These are phyloP conservation scores for Flaveria floridana DNA, from an alignment of 140 eudicot species.

Conservation along the genomic window DNA sequence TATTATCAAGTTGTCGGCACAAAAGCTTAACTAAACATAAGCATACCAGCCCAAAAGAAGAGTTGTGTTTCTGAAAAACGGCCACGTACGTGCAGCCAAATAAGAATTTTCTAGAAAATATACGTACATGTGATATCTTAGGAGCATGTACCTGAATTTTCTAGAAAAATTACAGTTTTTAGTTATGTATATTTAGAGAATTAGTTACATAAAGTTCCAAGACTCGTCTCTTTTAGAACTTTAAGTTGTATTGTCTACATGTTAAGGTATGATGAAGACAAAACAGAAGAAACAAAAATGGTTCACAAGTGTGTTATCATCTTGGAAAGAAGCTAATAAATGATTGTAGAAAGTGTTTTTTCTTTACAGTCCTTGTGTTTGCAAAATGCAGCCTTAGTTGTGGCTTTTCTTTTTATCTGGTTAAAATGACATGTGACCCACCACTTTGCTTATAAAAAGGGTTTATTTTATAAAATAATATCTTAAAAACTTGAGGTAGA, in stretches of 20 bases:
- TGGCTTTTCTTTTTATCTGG: background rate
- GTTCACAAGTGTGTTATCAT: slow-evolving; percentile 37
- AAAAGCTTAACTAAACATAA: slow-evolving; percentile 23
- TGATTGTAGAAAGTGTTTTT: slow-evolving; percentile 30
- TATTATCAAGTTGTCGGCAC: slow-evolving; percentile 28
- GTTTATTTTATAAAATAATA: background rate
- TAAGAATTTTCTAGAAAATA: background rate
- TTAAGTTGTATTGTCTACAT: background rate
- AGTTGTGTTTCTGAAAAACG: slow-evolving; percentile 2
- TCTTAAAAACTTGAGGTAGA: background rate
- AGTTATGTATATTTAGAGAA: background rate
- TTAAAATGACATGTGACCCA: slow-evolving; percentile 24
- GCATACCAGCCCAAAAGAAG: slow-evolving; percentile 14
- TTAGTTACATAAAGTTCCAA: background rate
- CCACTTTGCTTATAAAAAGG: background rate
- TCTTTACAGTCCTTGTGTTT: slow-evolving; percentile 26
- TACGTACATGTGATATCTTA: background rate
- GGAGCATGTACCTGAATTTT: no score
- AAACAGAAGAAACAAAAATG: slow-evolving; percentile 25
- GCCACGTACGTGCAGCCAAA: background rate
- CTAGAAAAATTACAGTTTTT: background rate
- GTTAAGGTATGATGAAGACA: slow-evolving; percentile 28
- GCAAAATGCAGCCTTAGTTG: slow-evolving; percentile 11
- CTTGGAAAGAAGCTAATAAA: slow-evolving; percentile 32
- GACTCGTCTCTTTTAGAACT: background rate